Evolutionary conservation across 2,329 filamentous ascomycete genomes (phyloP).

Genomic region (Curvularia spicifera): DNA sequence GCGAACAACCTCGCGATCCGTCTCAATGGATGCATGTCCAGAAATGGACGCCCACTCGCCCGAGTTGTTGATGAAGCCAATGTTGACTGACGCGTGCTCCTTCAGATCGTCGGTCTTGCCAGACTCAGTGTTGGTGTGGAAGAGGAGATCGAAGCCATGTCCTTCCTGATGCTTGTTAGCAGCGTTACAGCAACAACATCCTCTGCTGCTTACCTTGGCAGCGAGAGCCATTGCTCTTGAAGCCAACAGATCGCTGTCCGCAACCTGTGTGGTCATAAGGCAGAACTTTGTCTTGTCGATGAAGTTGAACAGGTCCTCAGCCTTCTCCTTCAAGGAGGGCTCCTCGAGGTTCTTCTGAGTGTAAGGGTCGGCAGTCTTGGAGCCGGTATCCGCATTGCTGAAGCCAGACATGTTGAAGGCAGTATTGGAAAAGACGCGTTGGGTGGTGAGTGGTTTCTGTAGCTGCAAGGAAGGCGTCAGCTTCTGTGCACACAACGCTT

Average conservation of each 20-base stretch:
- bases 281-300: constrained; percentile 78
- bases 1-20: constrained; percentile 70
- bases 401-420: constrained; percentile 43
- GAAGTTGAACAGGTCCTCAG: constrained; percentile 75
- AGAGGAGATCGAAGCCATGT: constrained; percentile 80
- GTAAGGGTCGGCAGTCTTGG: constrained; percentile 73
- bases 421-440: constrained; percentile 20
- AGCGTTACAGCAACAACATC: not conserved
- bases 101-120: constrained; percentile 84
- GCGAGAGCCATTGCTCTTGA: constrained; percentile 88
- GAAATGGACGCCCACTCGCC: constrained; percentile 89
- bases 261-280: constrained; percentile 83
- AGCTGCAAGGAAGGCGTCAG: constrained; percentile 32
- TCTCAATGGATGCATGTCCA: constrained; percentile 72
- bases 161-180: constrained; percentile 64
- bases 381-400: constrained; percentile 50
- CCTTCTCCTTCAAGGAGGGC: constrained; percentile 72
- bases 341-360: constrained; percentile 78
- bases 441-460: constrained; percentile 11
- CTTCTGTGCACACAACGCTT: constrained; percentile 21
- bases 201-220: constrained; percentile 65
- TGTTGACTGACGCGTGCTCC: constrained; percentile 75
- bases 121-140: constrained; percentile 90
- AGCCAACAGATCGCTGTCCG: constrained; percentile 69
- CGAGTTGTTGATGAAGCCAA: constrained; percentile 76